phyloP scores from a whole-genome alignment of 345 rosid species.

The Mangifera indica region DNA sequence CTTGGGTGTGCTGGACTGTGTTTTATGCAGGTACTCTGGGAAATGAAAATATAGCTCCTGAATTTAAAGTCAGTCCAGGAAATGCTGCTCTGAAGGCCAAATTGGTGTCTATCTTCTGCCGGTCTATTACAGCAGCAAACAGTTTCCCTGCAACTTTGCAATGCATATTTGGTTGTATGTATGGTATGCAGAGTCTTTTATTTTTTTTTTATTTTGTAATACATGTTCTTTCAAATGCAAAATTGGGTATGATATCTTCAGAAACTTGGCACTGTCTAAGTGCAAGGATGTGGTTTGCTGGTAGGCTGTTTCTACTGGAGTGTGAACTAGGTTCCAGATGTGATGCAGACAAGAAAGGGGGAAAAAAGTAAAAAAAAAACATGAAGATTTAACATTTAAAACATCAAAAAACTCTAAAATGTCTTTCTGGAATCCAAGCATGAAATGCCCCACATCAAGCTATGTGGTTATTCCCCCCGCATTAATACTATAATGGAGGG shows the following conservation, averaged over 20 bases:
- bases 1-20: too few species aligned
- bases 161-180: slow-evolving; percentile 94
- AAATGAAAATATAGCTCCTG: slow-evolving; percentile 57
- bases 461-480: neutral
- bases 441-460: neutral
- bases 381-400: neutral
- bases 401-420: neutral
- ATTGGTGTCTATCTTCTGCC: slow-evolving; percentile 75
- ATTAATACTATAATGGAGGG: neutral
- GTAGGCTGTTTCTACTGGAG: neutral
- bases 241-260: neutral
- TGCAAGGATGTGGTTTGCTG: neutral
- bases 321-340: neutral
- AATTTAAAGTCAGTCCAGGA: slow-evolving; percentile 69
- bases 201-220: neutral
- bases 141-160: slow-evolving; percentile 92
- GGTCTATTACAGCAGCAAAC: slow-evolving; percentile 82
- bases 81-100: slow-evolving; percentile 64
- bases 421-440: neutral
- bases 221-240: neutral
- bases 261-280: neutral
- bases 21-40: slow-evolving; percentile 57
- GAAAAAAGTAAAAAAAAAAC: neutral
- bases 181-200: slow-evolving; percentile 49
- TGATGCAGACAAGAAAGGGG: neutral